phyloP scores from a whole-genome alignment of 2,329 filamentous ascomycete genomes.

The Trichoderma hamatum region DNA sequence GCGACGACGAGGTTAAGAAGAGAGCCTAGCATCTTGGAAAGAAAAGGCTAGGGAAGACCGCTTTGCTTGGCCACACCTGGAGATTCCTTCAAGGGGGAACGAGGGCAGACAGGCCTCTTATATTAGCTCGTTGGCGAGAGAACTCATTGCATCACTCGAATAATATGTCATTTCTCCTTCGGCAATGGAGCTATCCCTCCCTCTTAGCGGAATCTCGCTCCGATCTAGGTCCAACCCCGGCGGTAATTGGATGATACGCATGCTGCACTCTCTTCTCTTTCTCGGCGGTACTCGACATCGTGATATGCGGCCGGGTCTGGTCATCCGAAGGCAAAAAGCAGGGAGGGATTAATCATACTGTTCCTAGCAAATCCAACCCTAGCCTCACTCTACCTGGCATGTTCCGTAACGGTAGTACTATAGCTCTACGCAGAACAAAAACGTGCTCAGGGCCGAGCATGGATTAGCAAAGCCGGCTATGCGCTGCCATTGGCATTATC shows the following conservation, averaged over 20 bases:
- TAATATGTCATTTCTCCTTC: neutral
- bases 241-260: constrained; percentile 4
- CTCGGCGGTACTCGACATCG: constrained; percentile 19
- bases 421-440: neutral
- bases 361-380: neutral
- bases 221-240: constrained; percentile 24
- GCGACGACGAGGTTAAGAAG: constrained; percentile 23
- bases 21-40: constrained; percentile 20
- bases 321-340: neutral
- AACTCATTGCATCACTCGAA: constrained; percentile 11
- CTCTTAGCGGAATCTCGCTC: constrained; percentile 21
- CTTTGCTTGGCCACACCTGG: constrained; percentile 23
- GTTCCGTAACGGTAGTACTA: neutral
- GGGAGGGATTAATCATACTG: constrained; percentile 6
- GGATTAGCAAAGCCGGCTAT: neutral
- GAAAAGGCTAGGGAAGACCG: constrained; percentile 1
- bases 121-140: neutral
- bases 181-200: neutral
- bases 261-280: constrained; percentile 19
- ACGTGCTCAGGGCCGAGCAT: constrained; percentile 8
- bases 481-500: constrained; percentile 1
- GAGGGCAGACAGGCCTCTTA: constrained; percentile 12
- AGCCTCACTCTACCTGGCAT: neutral
- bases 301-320: neutral
- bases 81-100: neutral